Evolutionary conservation across 1,284 basidiomycete genomes (phyloP).

Genomic region (Ustilago tritici): DNA sequence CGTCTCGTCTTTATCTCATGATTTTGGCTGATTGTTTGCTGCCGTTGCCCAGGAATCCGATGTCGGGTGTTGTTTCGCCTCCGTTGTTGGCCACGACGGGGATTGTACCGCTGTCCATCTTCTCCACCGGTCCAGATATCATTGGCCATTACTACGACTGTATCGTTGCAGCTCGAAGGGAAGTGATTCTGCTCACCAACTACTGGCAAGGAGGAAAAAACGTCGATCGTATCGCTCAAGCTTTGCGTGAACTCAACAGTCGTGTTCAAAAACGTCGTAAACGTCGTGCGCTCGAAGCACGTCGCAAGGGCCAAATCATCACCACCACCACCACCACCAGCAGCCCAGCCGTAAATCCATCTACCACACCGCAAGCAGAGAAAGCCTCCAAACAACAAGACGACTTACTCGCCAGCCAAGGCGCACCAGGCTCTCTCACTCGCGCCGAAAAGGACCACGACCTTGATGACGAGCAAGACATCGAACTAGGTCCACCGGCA

Average conservation of each 20-base stretch:
- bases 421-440: conserved; percentile 41
- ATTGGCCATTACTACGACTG: conserved; percentile 69
- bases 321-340: not conserved
- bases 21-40: conserved; percentile 66
- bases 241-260: conserved; percentile 61
- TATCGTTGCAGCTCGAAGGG: conserved; percentile 63
- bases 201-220: conserved; percentile 69
- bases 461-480: conserved; percentile 22
- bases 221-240: conserved; percentile 64
- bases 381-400: conserved; percentile 30
- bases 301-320: conserved; percentile 13
- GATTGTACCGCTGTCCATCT: conserved; percentile 66
- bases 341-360: conserved; percentile 12
- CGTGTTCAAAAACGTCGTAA: conserved; percentile 48
- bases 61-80: conserved; percentile 67
- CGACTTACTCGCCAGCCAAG: conserved; percentile 28
- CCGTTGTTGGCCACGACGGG: conserved; percentile 67
- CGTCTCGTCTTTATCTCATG: conserved; percentile 64
- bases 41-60: conserved; percentile 55
- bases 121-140: conserved; percentile 68
- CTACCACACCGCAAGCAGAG: conserved; percentile 24
- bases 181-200: conserved; percentile 68
- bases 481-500: conserved; percentile 40
- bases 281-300: conserved; percentile 23
- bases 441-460: conserved; percentile 32